Percentiles rank a stretch among this genome's conserved stretches.
These are phyloP conservation scores for Komagataella mondaviorum DNA, from an alignment of 805 yeast genomes.

Conservation along the genomic window DNA sequence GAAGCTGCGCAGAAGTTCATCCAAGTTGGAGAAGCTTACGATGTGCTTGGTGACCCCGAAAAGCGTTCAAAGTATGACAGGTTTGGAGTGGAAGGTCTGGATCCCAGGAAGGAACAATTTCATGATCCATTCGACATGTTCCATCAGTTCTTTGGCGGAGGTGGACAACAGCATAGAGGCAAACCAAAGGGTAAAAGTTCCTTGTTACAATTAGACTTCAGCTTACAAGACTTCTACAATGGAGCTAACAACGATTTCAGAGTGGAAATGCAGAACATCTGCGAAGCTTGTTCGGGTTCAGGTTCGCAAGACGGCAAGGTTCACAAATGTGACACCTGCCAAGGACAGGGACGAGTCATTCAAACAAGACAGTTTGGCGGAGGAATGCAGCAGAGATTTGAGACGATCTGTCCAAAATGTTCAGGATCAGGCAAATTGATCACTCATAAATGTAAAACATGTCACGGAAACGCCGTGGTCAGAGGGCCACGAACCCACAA, in stretches of 20 bases:
- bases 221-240: slow-evolving; percentile 51
- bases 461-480: slow-evolving; percentile 59
- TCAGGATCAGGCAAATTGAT: slow-evolving; percentile 64
- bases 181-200: slow-evolving; percentile 51
- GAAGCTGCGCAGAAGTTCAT: slow-evolving; percentile 79
- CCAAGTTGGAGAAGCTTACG: slow-evolving; percentile 90
- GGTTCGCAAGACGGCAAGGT: slow-evolving; percentile 74
- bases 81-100: slow-evolving; percentile 65
- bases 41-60: slow-evolving; percentile 60
- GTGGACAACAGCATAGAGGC: slow-evolving; percentile 20
- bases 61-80: slow-evolving; percentile 58
- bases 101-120: slow-evolving; percentile 9
- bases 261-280: slow-evolving; percentile 58
- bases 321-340: slow-evolving; percentile 54
- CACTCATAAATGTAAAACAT: slow-evolving; percentile 47
- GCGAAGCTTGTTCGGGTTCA: slow-evolving; percentile 69
- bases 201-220: slow-evolving; percentile 37
- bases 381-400: slow-evolving; percentile 80
- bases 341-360: slow-evolving; percentile 59
- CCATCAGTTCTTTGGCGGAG: slow-evolving; percentile 45
- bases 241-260: slow-evolving; percentile 55
- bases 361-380: slow-evolving; percentile 72
- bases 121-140: slow-evolving; percentile 44
- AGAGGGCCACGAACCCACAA: slow-evolving; percentile 42
- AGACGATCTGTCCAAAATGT: slow-evolving; percentile 69